These are phyloP conservation scores for Metschnikowia picachoensis DNA, from an alignment of 805 yeast genomes.

Conservation along the genomic window DNA sequence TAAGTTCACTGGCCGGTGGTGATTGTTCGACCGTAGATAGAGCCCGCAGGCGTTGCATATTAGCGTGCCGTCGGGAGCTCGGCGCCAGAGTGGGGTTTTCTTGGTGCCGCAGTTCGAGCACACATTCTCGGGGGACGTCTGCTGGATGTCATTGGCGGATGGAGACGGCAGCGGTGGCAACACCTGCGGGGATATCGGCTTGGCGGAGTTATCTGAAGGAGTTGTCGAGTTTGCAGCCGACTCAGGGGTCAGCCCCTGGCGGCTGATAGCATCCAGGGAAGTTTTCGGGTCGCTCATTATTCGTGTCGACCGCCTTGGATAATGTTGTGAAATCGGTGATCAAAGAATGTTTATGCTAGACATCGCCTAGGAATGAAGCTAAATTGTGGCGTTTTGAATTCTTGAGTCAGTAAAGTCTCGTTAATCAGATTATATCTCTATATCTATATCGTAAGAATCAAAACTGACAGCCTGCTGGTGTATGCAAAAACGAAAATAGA, in stretches of 20 bases:
- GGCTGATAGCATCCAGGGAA: too few relatives aligned
- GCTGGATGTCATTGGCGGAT: background rate
- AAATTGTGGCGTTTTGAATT: too few relatives aligned
- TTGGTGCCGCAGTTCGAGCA: constrained; percentile 55
- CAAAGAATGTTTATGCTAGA: background rate
- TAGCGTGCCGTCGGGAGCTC: constrained; percentile 53
- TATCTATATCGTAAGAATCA: too few relatives aligned
- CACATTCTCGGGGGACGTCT: constrained; percentile 6
- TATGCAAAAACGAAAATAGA: too few relatives aligned
- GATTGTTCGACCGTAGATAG: constrained; percentile 54
- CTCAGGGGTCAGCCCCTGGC: too few relatives aligned
- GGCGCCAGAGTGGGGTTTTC: constrained; percentile 56
- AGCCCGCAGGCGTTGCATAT: constrained; percentile 61
- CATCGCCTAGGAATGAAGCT: background rate
- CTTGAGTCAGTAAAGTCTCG: too few relatives aligned
- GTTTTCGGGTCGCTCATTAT: too few relatives aligned
- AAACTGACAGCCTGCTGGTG: too few relatives aligned
- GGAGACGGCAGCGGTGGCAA: constrained; percentile 1
- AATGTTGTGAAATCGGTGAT: background rate
- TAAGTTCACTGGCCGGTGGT: constrained; percentile 62
- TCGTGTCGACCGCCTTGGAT: background rate
- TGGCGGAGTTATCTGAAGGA: background rate
- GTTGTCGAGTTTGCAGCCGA: too few relatives aligned
- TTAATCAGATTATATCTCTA: too few relatives aligned
- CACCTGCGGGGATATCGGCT: background rate